phyloP scores from a whole-genome alignment of 345 rosid genomes.

The Combretum micranthum region DNA sequence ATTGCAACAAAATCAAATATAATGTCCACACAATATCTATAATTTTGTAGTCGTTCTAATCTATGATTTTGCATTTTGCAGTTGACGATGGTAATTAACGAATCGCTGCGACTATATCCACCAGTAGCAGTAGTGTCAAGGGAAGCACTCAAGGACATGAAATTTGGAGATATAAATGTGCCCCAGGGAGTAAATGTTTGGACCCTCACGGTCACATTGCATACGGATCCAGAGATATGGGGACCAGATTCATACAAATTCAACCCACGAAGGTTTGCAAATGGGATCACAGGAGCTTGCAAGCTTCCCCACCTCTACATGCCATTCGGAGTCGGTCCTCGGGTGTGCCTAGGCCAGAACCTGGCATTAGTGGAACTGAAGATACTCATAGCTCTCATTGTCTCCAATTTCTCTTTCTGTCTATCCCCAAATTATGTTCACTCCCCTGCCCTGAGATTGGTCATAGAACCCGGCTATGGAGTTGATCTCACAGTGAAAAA shows the following conservation, averaged over 20 bases:
- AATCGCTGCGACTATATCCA: slow-evolving; percentile 40
- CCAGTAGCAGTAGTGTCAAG: slow-evolving; percentile 35
- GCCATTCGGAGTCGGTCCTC: slow-evolving; percentile 45
- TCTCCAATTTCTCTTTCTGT: slow-evolving; percentile 29
- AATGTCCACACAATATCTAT: too few species aligned
- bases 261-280: slow-evolving; percentile 28
- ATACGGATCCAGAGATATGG: slow-evolving; percentile 45
- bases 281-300: slow-evolving; percentile 32
- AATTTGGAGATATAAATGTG: slow-evolving; percentile 18
- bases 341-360: slow-evolving; percentile 42
- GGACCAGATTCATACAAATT: slow-evolving; percentile 31
- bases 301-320: slow-evolving; percentile 29
- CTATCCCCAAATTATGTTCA: slow-evolving; percentile 28
- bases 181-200: slow-evolving; percentile 38
- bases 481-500: slow-evolving; percentile 27
- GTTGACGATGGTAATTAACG: slow-evolving; percentile 42
- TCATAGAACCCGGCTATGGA: slow-evolving; percentile 35
- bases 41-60: too few species aligned
- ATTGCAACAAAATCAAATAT: too few species aligned
- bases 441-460: slow-evolving; percentile 25
- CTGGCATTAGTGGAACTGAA: slow-evolving; percentile 45
- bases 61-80: slow-evolving; percentile 14
- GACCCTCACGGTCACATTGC: slow-evolving; percentile 20
- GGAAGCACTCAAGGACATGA: slow-evolving; percentile 41
- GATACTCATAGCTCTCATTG: slow-evolving; percentile 18